Percentiles rank a stretch among this genome's conserved stretches.
These are phyloP conservation scores for Ceratocystis cubensis DNA, from an alignment of 2,329 filamentous ascomycete genomes.

Conservation along the genomic window DNA sequence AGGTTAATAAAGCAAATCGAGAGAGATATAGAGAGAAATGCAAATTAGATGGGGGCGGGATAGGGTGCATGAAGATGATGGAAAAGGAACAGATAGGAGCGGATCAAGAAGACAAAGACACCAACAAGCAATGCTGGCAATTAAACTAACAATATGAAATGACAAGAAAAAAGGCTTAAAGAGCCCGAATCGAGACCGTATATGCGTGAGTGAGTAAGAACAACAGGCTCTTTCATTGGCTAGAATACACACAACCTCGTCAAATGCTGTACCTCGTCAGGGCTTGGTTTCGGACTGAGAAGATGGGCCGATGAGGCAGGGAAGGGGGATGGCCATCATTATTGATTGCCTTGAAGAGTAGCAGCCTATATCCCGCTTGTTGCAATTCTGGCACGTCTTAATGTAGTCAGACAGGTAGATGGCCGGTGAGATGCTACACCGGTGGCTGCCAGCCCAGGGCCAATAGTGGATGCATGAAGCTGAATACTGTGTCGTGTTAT, in stretches of 20 bases:
- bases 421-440: too few species aligned
- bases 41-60: not conserved
- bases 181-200: not conserved
- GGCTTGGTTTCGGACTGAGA: slow-evolving; percentile 1
- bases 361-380: too few species aligned
- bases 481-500: too few species aligned
- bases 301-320: too few species aligned
- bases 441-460: too few species aligned
- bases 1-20: not conserved
- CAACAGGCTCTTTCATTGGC: not conserved
- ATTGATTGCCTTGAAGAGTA: too few species aligned
- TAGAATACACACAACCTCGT: not conserved
- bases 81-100: not conserved
- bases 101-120: not conserved
- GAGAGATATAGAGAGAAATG: not conserved
- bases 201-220: too few species aligned
- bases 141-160: too few species aligned
- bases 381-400: too few species aligned
- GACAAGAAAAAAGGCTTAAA: not conserved
- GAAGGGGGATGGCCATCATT: too few species aligned
- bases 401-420: too few species aligned
- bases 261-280: not conserved
- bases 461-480: too few species aligned
- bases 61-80: not conserved
- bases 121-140: not conserved